Percentiles rank a stretch among this genome's conserved stretches.
phyloP scores from a whole-genome alignment of 257 asterid genomes.

The Solanum peruvianum region DNA sequence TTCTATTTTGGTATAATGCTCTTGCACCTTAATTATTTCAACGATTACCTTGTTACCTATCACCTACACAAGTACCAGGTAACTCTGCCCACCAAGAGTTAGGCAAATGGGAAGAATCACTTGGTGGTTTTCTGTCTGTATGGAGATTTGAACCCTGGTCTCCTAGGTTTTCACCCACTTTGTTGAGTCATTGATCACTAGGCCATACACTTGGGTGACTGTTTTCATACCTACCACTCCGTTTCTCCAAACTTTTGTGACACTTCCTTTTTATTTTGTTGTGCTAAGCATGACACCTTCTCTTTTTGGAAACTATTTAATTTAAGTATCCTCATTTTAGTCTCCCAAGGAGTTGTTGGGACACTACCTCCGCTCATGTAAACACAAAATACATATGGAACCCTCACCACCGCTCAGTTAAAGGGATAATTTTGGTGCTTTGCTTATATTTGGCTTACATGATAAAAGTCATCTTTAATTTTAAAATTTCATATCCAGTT shows the following conservation, averaged over 20 bases:
- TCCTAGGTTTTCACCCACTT: background rate
- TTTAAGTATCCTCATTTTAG: background rate
- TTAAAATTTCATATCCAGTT: background rate
- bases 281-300: background rate
- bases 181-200: background rate
- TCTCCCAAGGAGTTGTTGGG: background rate
- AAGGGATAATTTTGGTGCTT: background rate
- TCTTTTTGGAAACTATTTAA: background rate
- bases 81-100: background rate
- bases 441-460: background rate
- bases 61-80: background rate
- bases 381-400: background rate
- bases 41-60: background rate
- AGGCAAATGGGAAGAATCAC: background rate
- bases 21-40: background rate
- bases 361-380: background rate
- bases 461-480: background rate
- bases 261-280: background rate
- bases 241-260: background rate
- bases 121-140: background rate
- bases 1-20: background rate
- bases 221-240: background rate
- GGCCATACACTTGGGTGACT: background rate
- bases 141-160: background rate
- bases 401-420: background rate